These are phyloP conservation scores for Cryptococcus jaspeensis DNA, from an alignment of 1,284 basidiomycete species.

Conservation along the genomic window DNA sequence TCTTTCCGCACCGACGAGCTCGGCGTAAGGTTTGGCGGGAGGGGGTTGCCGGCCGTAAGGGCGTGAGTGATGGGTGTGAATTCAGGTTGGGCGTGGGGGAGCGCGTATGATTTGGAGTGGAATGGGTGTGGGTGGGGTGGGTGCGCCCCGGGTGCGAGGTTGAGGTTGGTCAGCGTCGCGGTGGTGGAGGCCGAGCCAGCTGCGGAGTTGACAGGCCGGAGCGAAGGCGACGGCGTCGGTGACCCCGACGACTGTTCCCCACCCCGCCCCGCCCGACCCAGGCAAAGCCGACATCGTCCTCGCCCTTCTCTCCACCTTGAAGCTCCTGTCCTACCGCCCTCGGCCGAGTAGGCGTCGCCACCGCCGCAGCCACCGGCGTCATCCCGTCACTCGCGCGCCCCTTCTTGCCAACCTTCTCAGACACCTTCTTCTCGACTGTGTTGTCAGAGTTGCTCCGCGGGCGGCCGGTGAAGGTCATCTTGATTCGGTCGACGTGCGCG, in stretches of 20 bases:
- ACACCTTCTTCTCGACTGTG: background rate
- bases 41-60: background rate
- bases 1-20: background rate
- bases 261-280: too few relatives aligned
- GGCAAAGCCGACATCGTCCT: too few relatives aligned
- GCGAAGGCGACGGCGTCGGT: too few relatives aligned
- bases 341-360: background rate
- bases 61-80: background rate
- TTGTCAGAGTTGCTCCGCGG: slow-evolving; percentile 7
- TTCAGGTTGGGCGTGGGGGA: background rate
- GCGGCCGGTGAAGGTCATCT: background rate
- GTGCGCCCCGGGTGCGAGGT: background rate
- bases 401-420: slow-evolving; percentile 4
- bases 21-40: background rate
- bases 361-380: background rate
- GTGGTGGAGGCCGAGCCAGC: too few relatives aligned
- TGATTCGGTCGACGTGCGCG: background rate
- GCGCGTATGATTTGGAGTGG: background rate
- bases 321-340: background rate
- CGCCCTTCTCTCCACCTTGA: too few relatives aligned
- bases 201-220: too few relatives aligned
- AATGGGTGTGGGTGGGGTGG: background rate
- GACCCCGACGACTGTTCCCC: too few relatives aligned
- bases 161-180: too few relatives aligned
- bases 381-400: slow-evolving; percentile 11